Conservation (phyloP, 2,329 filamentous ascomycete species). For the Cladobotryum protrusum region DNA sequence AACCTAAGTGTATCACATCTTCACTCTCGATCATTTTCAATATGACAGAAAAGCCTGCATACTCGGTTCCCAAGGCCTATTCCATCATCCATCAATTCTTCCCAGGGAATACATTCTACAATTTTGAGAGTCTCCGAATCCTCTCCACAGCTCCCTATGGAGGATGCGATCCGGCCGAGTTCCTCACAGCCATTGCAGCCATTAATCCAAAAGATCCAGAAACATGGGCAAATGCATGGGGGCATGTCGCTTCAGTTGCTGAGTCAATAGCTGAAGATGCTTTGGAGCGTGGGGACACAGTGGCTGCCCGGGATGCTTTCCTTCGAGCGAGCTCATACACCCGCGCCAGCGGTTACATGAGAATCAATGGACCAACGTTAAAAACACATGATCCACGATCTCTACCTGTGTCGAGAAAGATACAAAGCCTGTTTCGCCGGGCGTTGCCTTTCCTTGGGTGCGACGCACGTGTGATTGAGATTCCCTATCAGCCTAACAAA, state of each 20-base stretch:
- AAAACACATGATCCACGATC: no score
- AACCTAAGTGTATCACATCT: no score
- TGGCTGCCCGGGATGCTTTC: not conserved
- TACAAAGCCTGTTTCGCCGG: no score
- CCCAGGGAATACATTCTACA: not conserved
- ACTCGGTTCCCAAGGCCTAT: no score
- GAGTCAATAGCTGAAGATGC: conserved; percentile 1
- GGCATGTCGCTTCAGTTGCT: not conserved
- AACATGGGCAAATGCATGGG: not conserved
- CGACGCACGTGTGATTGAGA: no score
- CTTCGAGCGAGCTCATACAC: not conserved
- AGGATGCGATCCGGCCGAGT: not conserved
- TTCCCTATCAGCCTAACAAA: no score
- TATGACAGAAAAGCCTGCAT: no score
- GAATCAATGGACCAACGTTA: no score
- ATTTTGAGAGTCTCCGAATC: conserved; percentile 1
- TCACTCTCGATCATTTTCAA: no score
- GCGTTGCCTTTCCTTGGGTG: no score
- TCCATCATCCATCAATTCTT: not conserved
- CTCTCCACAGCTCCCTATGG: not conserved
- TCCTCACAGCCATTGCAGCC: not conserved
- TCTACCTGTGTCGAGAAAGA: no score
- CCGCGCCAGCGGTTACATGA: not conserved
- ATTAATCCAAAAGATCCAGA: not conserved
- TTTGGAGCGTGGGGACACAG: not conserved